Evolutionary conservation across 352 stramenopile species (phyloP), one percentile per base, ranked within the genome.

Genomic region (Thalassiosira exigua): DNA sequence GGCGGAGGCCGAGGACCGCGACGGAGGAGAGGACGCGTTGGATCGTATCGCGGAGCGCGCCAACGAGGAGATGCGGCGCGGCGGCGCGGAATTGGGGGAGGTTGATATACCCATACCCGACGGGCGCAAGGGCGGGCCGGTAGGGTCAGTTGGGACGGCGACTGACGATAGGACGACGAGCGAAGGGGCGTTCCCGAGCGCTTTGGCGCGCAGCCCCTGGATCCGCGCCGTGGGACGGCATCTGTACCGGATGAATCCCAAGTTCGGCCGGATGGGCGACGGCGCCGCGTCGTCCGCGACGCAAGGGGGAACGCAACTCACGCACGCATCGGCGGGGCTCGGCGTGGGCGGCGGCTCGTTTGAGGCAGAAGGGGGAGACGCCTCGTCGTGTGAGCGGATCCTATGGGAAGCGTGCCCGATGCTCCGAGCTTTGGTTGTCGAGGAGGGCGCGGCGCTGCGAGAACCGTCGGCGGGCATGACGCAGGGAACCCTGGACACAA

Each of bases 191-290:
- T n/a, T 11, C 2, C 30, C 58, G 17, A 44, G 50, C 65, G 61
- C 65, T 36, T 76, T 86, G 68, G 79, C 62, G n/a, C 53, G 33
- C 41, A 77, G 66, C 26, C 79, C 79, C 3, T 82, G 61, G 52
- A 81, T 82, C 57, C 56, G 57, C 14, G 74, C 66, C 39, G 57
- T 86, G 21, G 66, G 66, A 61, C 67, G 48, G 9, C 62, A 82
- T 70, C 58, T 86, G 39, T 82, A 86, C 44, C 39, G 73, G 33
- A 54, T 86, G 68, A 82, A 86, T 62, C 79, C 79, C 3, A 86
- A 69, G 32, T 62, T 86, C 30, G 64, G 30, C 3, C 58, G 42
- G 39, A 11, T 78, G 46, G 64, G 56, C 24, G 48, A 39, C 19
- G n/a, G 1, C n/a, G n/a, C n/a, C n/a, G n/a, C n/a, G n/a, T n/a